Evolutionary conservation across 2,329 filamentous ascomycete species (phyloP), one percentile per base, ranked within the genome.

Genomic region (Calonectria crousiana): DNA sequence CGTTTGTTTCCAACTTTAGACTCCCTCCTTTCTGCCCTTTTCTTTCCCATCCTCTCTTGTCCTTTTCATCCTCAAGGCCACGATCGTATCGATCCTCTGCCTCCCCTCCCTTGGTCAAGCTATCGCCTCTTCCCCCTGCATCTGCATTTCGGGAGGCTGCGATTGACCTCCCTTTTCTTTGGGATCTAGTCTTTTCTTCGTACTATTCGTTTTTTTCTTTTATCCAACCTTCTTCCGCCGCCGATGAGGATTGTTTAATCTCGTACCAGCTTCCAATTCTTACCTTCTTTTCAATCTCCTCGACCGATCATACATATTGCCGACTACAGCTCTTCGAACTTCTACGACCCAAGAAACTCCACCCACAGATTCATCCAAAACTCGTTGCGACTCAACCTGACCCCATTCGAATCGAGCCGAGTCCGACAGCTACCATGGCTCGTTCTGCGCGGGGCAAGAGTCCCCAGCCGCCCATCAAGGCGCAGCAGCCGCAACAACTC

Each of bases 391-490:
- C 41, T 72, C 72, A 69, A 78, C 62, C 72, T 73, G 71, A 74
- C 68, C 34, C 56, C 34, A 18, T 41, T 62, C 66, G 74, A 77
- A 38, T 64, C 60, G 64, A 74, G 44, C 51, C 68, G 69, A 72
- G 56, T n/a, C 44, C 49, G n/a, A 23, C 14, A 41, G 52, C 67
- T 74, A 77, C 67, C 76, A 86, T 86, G 84, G 84, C 83, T 76
- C 84, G 80, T 79, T 81, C 80, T 68, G 74, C 79, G 76, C 81
- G 84, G 81, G 82, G 82, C 80, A 84, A 82, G 67, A 85, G 83
- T 79, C 84, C 84, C 74, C 80, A 82, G 76, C 83, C 84, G 72
- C 81, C 81, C 36, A 66, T 80, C 72, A 79, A 80, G 64, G 72
- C 69, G 47, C 74, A 71, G 20, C 58, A 38, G 32, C 52, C 47